Base-by-base conservation (phyloP, 257 asterid species). In the Osmanthus fragrans region DNA sequence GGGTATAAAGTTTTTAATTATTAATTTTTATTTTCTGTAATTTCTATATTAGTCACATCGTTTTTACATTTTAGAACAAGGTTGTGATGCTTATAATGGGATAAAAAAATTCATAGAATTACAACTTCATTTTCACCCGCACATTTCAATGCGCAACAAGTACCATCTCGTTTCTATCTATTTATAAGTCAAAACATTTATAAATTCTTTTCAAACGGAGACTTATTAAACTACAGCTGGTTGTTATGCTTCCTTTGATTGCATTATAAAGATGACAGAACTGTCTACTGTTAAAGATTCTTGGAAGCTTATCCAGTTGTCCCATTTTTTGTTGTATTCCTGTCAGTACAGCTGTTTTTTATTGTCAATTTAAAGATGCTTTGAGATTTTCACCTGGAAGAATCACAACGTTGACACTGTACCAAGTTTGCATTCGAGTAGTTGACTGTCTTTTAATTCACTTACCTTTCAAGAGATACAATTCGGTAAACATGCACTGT, bases 291-390 rank as follows among this genome's bases (percentile, higher is more conserved):
- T 68, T 51, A 54, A n/a, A 13, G 68, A 54, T 51, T 33, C n/a
- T 58, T 34, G 23, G 13, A 25, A 13, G 30, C 33, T 30, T 7
- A 23, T 68, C 68, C 60, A 27, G 2, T 8, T 47, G 51, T 76
- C 68, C n/a, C 36, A 9, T 18, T 29, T 45, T 72, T 47, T 67
- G 21, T 68, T 68, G 42, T 76, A 47, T 76, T 69, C 73, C 40
- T 33, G 80, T 76, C 70, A 51, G 74, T 45, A 56, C 7, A 12
- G 27, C 10, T n/a, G 11, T 21, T 49, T 25, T 69, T 70, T 75
- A 25, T 64, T 16, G 11, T 42, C 65, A 5, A 25, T 65, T 64
- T 29, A 64, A 64, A 19, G 77, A 51, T n/a, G 39, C 39, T 66
- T 3, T 13, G 40, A 77, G 79, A 75, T 56, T 7, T 33, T 54